phyloP scores from a whole-genome alignment of 495 filamentous ascomycete species.

The Penicillium tannophilum region DNA sequence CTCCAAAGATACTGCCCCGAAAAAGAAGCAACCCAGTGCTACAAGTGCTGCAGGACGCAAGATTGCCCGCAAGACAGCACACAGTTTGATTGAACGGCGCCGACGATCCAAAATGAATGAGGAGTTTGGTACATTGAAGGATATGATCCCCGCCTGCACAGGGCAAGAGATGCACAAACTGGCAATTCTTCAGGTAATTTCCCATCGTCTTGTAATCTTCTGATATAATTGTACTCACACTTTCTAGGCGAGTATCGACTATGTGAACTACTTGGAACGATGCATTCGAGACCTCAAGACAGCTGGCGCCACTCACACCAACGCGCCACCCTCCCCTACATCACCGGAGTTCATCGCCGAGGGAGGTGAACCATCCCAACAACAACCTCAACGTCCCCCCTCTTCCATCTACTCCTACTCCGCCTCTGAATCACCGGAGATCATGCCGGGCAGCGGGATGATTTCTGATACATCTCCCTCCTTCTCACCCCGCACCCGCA shows the following conservation, averaged over 20 bases:
- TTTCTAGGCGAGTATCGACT: constrained; percentile 87
- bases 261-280: constrained; percentile 90
- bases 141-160: constrained; percentile 89
- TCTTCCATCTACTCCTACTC: constrained; percentile 34
- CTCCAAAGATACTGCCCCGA: constrained; percentile 43
- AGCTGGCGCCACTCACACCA: constrained; percentile 35
- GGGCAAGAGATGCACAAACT: constrained; percentile 98
- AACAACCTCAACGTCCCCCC: constrained; percentile 15
- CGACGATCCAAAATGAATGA: constrained; percentile 98
- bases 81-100: constrained; percentile 90
- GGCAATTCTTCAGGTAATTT: constrained; percentile 84
- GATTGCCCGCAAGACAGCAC: constrained; percentile 93
- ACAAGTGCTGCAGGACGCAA: constrained; percentile 84
- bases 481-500: constrained; percentile 41
- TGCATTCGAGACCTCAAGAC: constrained; percentile 83
- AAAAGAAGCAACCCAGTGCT: constrained; percentile 67
- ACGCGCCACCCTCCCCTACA: constrained; percentile 37
- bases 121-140: constrained; percentile 90
- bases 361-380: constrained; percentile 15
- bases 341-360: constrained; percentile 39
- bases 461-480: constrained; percentile 38
- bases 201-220: no score
- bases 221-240: neutral
- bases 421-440: constrained; percentile 40
- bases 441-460: constrained; percentile 27